Conservation (phyloP, 805 yeast species). For the Grigorovia yakushimaensis region DNA sequence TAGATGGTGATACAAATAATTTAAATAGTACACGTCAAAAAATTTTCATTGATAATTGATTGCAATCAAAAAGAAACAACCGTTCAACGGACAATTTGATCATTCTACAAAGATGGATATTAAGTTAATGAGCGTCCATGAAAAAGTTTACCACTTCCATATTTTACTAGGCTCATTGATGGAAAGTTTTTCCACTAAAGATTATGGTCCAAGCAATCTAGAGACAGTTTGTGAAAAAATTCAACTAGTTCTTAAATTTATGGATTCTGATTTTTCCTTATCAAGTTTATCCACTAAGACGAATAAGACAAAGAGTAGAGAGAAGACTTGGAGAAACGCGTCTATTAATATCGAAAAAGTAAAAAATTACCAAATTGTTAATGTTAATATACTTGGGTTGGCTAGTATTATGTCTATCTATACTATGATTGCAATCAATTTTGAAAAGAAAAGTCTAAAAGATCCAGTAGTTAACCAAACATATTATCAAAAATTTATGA, state of each 20-base stretch:
- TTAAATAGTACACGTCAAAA: background rate
- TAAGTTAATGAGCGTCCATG: constrained; percentile 6
- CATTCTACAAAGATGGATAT: constrained; percentile 2
- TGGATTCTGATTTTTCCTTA: constrained; percentile 10
- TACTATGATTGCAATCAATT: constrained; percentile 7
- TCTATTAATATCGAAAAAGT: constrained; percentile 4
- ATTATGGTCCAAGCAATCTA: constrained; percentile 4
- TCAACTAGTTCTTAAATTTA: constrained; percentile 1
- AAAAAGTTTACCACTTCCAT: constrained; percentile 12
- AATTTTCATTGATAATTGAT: background rate
- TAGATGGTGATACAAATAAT: constrained; percentile 6
- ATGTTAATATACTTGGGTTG: constrained; percentile 9
- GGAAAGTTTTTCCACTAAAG: constrained; percentile 1
- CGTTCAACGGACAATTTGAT: background rate
- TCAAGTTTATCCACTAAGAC: background rate
- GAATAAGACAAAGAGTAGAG: background rate
- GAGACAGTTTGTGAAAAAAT: constrained; percentile 8
- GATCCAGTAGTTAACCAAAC: constrained; percentile 4
- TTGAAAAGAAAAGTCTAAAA: constrained; percentile 8
- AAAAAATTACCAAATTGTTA: constrained; percentile 7
- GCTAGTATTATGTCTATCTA: constrained; percentile 8
- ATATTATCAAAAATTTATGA: constrained; percentile 7
- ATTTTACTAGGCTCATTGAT: constrained; percentile 6
- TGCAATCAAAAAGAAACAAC: background rate
- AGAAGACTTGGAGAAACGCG: constrained; percentile 7